Base-by-base conservation (phyloP, 2,329 filamentous ascomycete species). In the Epicoccum sorghinum region DNA sequence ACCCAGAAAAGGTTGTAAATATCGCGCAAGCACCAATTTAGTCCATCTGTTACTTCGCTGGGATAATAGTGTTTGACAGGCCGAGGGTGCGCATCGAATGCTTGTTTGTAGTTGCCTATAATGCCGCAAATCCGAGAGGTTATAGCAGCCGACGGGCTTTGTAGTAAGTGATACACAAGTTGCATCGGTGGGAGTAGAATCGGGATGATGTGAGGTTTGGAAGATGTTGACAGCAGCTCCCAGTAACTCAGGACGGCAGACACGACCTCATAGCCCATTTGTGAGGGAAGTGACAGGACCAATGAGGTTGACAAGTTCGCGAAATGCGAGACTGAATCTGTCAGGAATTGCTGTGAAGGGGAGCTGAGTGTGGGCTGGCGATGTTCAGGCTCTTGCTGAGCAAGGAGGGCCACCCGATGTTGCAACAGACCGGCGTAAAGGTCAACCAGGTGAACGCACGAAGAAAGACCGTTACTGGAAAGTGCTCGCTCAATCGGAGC, bases 1-100 rank as follows among this genome's bases (percentile, higher is more conserved):
- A 90, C 84, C 91, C 91, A 96, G 41, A 95, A 73, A 45, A 89
- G 86, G 69, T 96, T 96, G 78, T 90, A 93, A 29, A 92, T 83
- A 69, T 96, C 91, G 86, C 95, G 93, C 29, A 96, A 82, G 70
- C 89, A 92, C 22, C 88, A 88, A 70, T 96, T 96, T 77, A 95
- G 93, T 23, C 82, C 77, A 59, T 86, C 84, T 36, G 72, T 73
- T 40, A 57, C 59, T 66, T 64, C 41, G 60, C 52, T 35, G 45
- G 69, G 42, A 61, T 72, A 62, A 62, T 71, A 62, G 64, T 67
- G 57, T 68, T 78, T 47, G 66, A 74, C 59, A 9, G 71, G 80
- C 69, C 49, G 75, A 22, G 77, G 84, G 52, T 87, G 85, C 24
- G 77, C 74, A 68, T 93, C 89, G 65, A 93, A 91, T 0, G 87